Evolutionary conservation across 1,284 basidiomycete genomes (phyloP), one percentile per base, ranked within the genome.

Genomic region (Puccinia horiana): DNA sequence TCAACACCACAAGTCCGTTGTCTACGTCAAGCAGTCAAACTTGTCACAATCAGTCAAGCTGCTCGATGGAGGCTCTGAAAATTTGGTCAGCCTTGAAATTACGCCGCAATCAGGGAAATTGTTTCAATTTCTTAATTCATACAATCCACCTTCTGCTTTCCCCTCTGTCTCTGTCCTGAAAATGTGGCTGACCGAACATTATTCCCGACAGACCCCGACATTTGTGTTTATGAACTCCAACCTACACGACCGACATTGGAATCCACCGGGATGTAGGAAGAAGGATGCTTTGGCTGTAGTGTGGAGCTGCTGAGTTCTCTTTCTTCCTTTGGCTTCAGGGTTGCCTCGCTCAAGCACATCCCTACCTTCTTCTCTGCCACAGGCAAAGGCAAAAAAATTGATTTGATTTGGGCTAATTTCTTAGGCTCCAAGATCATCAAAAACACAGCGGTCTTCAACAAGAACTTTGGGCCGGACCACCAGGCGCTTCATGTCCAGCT

Each of bases 381-480:
- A 40, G 32, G 56, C n/a, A 47, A 61, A 20, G 44, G 56, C 5
- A 42, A 26, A 12, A 65, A 4, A 0, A 44, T 77, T 40, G 58
- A 77, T 23, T 35, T 77, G 42, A 35, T 35, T 29, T 77, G 56
- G 76, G 16, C 76, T 44, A 77, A 61, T 44, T 77, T 44, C 23
- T 20, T 69, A 23, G 67, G 23, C 42, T 69, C 37, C 26, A 6
- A 47, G 44, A 6, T 69, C 9, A 11, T 42, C 11, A 20, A 37
- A 1, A 1, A 4, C 32, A 23, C 40, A 5, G 40, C 12, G 11
- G 40, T 67, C 32, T 40, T 32, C 2, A 42, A 56, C 18, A 5
- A 37, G 2, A 67, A 67, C 20, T 40, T 40, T 67, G 63, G 63
- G 1, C 40, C 35, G 9, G 63, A 67, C n/a, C 63, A 67, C 26